phyloP scores from a whole-genome alignment of 352 stramenopile species.

The Pythium coloratum region DNA sequence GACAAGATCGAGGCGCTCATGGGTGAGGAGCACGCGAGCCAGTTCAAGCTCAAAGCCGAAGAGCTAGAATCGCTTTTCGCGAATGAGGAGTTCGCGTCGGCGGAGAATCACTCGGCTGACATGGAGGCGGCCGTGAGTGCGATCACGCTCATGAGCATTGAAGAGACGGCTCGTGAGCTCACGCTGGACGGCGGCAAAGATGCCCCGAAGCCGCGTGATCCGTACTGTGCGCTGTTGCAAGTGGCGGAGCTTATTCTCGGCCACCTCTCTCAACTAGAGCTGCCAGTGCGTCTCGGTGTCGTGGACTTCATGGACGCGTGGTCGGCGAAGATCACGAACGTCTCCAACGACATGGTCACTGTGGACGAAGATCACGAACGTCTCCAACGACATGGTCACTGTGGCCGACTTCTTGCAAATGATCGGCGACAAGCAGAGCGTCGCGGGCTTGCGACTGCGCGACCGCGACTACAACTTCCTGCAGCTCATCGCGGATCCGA shows the following conservation, averaged over 20 bases:
- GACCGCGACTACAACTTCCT: slow-evolving; percentile 64
- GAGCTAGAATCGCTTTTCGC: slow-evolving; percentile 27
- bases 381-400: slow-evolving; percentile 61
- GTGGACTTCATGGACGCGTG: slow-evolving; percentile 74
- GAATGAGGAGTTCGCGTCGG: slow-evolving; percentile 25
- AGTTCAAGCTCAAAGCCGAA: slow-evolving; percentile 50
- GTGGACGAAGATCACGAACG: slow-evolving; percentile 44
- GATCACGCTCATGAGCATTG: slow-evolving; percentile 59
- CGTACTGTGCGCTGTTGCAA: slow-evolving; percentile 46
- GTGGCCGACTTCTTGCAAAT: slow-evolving; percentile 58
- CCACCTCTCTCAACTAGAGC: slow-evolving; percentile 50
- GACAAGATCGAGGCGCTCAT: slow-evolving; percentile 43
- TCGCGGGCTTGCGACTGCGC: slow-evolving; percentile 43
- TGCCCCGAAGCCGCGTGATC: slow-evolving; percentile 11
- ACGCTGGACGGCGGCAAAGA: slow-evolving; percentile 27
- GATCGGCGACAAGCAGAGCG: slow-evolving; percentile 42
- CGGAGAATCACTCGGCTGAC: slow-evolving; percentile 24
- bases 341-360: slow-evolving; percentile 49
- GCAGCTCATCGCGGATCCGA: slow-evolving; percentile 52
- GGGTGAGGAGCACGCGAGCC: slow-evolving; percentile 48
- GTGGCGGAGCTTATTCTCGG: slow-evolving; percentile 55
- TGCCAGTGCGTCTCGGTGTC: slow-evolving; percentile 50
- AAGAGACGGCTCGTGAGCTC: slow-evolving; percentile 50
- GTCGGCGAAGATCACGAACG: slow-evolving; percentile 61
- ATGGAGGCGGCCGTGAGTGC: slow-evolving; percentile 42